phyloP scores from a whole-genome alignment of 2,329 filamentous ascomycete species.

The Apiospora phragmitis region DNA sequence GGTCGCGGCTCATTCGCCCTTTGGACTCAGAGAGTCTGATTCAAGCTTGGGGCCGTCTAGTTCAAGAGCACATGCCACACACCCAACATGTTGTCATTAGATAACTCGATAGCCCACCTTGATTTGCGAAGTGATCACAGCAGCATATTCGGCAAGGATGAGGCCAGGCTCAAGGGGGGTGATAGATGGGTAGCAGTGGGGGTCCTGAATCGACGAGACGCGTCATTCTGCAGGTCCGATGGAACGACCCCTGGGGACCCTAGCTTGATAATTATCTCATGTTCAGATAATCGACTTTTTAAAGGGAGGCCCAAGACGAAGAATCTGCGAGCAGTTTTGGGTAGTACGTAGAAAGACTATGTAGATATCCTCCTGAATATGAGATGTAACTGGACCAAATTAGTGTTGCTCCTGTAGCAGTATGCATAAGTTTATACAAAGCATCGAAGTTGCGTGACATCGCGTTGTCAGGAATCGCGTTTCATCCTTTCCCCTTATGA shows the following conservation, averaged over 20 bases:
- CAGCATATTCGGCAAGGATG: neutral
- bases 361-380: neutral
- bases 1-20: neutral
- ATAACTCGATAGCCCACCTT: neutral
- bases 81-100: neutral
- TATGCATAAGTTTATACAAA: neutral
- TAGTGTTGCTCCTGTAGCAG: neutral
- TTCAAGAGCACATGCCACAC: neutral
- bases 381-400: neutral
- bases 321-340: neutral
- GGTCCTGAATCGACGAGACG: neutral
- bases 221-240: neutral
- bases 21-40: neutral
- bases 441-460: neutral
- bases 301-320: neutral
- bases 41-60: neutral
- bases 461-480: neutral
- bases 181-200: neutral
- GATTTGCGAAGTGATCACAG: neutral
- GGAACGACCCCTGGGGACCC: neutral
- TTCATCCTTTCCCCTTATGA: neutral
- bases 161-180: neutral
- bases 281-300: neutral
- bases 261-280: neutral
- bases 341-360: neutral